Base-by-base conservation (phyloP, 306 rosid genomes). In the Mimosa bimucronata region DNA sequence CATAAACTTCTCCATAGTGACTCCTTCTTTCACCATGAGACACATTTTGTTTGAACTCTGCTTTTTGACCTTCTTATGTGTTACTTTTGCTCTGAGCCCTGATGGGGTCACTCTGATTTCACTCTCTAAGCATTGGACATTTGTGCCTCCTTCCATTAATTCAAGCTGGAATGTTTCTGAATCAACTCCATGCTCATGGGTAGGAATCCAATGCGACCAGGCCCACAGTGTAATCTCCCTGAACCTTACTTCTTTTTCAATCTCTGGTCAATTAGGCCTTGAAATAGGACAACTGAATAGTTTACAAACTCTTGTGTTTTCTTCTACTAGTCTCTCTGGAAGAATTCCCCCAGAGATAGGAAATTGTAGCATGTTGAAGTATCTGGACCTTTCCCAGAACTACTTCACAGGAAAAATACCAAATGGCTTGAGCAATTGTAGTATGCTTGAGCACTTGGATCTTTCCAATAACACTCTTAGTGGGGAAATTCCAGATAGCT, bases 141-240 rank as follows among this genome's bases (percentile, higher is more conserved):
- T 23, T 9, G 69, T 86, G 55, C 89, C 91, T 60, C 30, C 85
- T 65, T 55, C 83, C 80, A 72, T 90, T 5, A 76, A 44, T 48
- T 86, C 92, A 4, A 75, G 82, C 65, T 94, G 98, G 98, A 77
- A 71, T 76, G 65, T 81, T 11, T 91, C 91, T 68, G 79, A 89
- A 82, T 85, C 91, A 73, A 86, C 88, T 50, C 94, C 97, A 18
- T 94, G 98, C 70, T 85, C 88, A 10, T 94, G 98, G 98, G 70
- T 26, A 0, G 98, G 97, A 76, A 77, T 94, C 28, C 26, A 73
- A 9, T 92, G 98, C 53, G 86, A 88, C 86, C 60, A 19, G 41
- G 26, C 77, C 73, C 77, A 79, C 72, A 64, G 62, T 77, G 88
- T 92, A 2, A 9, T 88, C 53, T 72, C 88, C 81, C 88, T 94